phyloP scores from a whole-genome alignment of 208 protist genomes.

The Endotrypanum monterogeii region DNA sequence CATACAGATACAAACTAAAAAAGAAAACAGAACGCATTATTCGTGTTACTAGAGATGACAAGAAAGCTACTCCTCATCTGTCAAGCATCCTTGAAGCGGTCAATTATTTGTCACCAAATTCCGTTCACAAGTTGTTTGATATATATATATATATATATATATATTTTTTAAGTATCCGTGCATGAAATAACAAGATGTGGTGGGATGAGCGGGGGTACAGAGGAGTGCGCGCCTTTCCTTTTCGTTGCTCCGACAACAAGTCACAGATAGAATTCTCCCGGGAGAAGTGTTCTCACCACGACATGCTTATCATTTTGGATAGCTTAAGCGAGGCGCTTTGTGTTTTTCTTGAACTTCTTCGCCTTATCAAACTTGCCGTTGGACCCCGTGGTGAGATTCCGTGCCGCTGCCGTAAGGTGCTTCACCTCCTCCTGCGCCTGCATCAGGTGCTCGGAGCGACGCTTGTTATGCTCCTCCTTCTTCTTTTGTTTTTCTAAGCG shows the following conservation, averaged over 20 bases:
- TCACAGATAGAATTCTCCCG: not conserved
- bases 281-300: not conserved
- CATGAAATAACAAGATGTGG: not conserved
- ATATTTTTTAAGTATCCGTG: too few relatives aligned
- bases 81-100: not conserved
- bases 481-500: constrained; percentile 88
- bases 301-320: not conserved
- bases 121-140: not conserved
- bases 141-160: too few relatives aligned
- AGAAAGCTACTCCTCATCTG: not conserved
- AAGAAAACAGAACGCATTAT: constrained; percentile 10
- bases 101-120: not conserved
- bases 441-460: constrained; percentile 73
- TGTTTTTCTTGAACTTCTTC: constrained; percentile 64
- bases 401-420: constrained; percentile 67
- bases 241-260: not conserved
- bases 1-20: not conserved
- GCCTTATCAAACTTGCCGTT: constrained; percentile 92
- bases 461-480: constrained; percentile 92
- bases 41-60: constrained; percentile 6
- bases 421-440: constrained; percentile 82
- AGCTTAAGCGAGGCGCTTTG: constrained; percentile 38
- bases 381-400: constrained; percentile 85
- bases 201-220: too few relatives aligned
- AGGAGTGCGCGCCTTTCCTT: not conserved